A percentile compares a stretch with the other conserved stretches of the same genome.
phyloP scores from a whole-genome alignment of 352 stramenopile species.

The Peronospora destructor region DNA sequence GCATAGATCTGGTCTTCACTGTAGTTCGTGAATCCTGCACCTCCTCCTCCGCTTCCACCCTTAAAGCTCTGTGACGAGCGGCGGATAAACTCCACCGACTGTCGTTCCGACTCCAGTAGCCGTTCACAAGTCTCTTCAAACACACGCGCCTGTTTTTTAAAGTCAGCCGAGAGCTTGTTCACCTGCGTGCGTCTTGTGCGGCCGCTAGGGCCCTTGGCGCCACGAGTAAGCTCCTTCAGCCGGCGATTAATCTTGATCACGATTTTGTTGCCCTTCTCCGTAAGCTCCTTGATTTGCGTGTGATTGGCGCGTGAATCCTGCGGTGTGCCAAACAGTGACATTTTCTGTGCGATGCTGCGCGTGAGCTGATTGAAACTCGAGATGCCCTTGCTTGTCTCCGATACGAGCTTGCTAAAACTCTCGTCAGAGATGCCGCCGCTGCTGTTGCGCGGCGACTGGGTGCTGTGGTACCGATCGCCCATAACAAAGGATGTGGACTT shows the following conservation, averaged over 20 bases:
- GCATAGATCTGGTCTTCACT: constrained; percentile 85
- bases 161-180: constrained; percentile 76
- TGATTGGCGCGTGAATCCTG: constrained; percentile 83
- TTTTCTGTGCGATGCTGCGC: constrained; percentile 79
- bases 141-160: constrained; percentile 68
- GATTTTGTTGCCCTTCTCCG: constrained; percentile 79
- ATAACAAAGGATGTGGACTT: constrained; percentile 21
- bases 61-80: constrained; percentile 71
- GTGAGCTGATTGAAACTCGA: constrained; percentile 83
- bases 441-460: constrained; percentile 46
- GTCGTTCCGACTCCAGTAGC: constrained; percentile 62
- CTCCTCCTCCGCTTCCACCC: constrained; percentile 24
- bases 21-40: constrained; percentile 66
- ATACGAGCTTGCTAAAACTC: constrained; percentile 64
- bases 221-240: constrained; percentile 68
- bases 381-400: constrained; percentile 82
- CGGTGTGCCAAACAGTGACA: constrained; percentile 78
- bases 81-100: constrained; percentile 74
- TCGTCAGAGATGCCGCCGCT: constrained; percentile 44
- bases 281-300: constrained; percentile 69
- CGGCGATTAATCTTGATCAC: constrained; percentile 72
- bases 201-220: constrained; percentile 31
- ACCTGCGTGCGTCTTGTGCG: constrained; percentile 65
- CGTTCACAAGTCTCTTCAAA: constrained; percentile 72
- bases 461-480: constrained; percentile 61